phyloP scores from a whole-genome alignment of 371 early-diverging fungal genomes.

The Rhizopus delemar region DNA sequence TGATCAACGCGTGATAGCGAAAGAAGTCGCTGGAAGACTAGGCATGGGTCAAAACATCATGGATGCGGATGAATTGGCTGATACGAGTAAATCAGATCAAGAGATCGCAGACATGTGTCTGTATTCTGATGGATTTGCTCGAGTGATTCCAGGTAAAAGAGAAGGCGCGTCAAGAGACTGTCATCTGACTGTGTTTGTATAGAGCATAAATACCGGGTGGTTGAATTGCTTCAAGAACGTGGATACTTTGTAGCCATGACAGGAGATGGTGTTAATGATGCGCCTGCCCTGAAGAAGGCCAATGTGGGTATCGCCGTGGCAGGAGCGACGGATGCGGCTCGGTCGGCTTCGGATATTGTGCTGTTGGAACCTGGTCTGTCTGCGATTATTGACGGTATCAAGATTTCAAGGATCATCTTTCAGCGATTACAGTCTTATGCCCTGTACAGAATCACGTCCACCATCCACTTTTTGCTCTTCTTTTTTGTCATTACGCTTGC shows the following conservation, averaged over 20 bases:
- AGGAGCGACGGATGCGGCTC: constrained; percentile 91
- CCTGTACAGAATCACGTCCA: constrained; percentile 89
- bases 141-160: constrained; percentile 68
- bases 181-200: background rate
- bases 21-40: constrained; percentile 71
- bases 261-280: constrained; percentile 91
- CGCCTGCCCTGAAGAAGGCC: constrained; percentile 73
- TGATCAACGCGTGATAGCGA: constrained; percentile 84
- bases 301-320: constrained; percentile 73
- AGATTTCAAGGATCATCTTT: constrained; percentile 84
- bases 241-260: constrained; percentile 67
- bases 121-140: constrained; percentile 78
- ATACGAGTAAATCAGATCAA: constrained; percentile 61
- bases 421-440: constrained; percentile 91
- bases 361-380: constrained; percentile 84
- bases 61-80: constrained; percentile 64
- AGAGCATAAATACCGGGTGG: constrained; percentile 67
- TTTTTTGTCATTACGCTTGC: constrained; percentile 86
- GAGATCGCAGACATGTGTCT: constrained; percentile 74
- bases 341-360: constrained; percentile 93
- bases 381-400: constrained; percentile 87
- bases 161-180: background rate
- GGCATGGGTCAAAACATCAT: constrained; percentile 65
- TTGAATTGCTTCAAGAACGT: constrained; percentile 53
- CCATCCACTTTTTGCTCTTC: constrained; percentile 89